Evolutionary conservation across 1,284 basidiomycete species (phyloP), one percentile per base, ranked within the genome.

Genomic region (Trichosporon ovoides): DNA sequence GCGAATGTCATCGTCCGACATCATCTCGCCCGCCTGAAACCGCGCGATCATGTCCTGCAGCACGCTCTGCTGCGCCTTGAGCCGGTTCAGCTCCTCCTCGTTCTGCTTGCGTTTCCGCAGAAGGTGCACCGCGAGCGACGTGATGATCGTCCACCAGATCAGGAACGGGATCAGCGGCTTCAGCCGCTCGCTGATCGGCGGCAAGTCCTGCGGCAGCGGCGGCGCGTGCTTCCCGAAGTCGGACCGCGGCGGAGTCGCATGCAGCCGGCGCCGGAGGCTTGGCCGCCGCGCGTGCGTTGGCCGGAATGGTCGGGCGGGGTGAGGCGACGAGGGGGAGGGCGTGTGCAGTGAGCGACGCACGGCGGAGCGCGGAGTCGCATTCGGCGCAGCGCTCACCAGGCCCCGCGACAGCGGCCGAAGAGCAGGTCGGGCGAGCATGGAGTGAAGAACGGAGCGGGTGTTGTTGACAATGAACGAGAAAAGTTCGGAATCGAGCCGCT

Each of bases 61-160:
- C 0, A 75, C 75, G 1, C 49, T 60, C 16, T 75, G 68, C 51
- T 77, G 68, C 1, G 74, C 75, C 16, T 66, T 28, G 9, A 59
- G 60, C 31, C 67, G 61, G 7, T 55, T 69, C 3, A 61, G 19
- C 14, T 70, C 66, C 38, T 73, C 70, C 49, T 66, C 64, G 14
- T 64, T 56, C 16, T 38, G 24, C 52, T 67, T 72, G 10, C 73
- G 64, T 16, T 61, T 52, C 2, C 67, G 68, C 46, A 77, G 56
- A 0, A 71, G 59, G 54, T 78, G 71, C n/a, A 73, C 71, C 0
- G 71, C 65, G 18, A 78, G 66, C 7, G 71, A 71, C 1, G 76
- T 78, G 53, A 78, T 69, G 22, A 73, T 62, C 7, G 68, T 71
- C 76, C 75, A 78, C 57, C 66, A 69, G 58, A 78, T 69, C 52